phyloP scores from a whole-genome alignment of 805 yeast genomes.

The Kodamaea leandrae region DNA sequence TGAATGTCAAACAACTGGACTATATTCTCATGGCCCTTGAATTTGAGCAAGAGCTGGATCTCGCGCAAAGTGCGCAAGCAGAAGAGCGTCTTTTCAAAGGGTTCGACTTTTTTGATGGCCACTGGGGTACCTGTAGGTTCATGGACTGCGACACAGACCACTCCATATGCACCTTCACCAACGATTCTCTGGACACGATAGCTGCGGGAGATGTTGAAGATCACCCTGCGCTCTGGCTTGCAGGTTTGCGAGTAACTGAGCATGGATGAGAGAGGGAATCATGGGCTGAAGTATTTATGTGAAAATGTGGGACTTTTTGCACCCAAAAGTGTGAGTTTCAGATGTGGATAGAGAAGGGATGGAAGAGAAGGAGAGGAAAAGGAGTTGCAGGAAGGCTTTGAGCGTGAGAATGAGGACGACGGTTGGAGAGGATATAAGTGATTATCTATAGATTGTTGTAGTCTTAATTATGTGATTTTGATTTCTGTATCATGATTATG shows the following conservation, averaged over 20 bases:
- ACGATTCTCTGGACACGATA: constrained; percentile 58
- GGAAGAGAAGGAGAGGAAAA: background rate
- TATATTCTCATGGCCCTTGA: constrained; percentile 70
- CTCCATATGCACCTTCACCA: constrained; percentile 84
- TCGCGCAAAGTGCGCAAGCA: constrained; percentile 72
- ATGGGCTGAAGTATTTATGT: background rate
- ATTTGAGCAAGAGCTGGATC: constrained; percentile 59
- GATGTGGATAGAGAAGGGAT: background rate
- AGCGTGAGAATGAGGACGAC: no score
- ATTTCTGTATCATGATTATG: no score
- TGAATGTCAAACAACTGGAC: constrained; percentile 65
- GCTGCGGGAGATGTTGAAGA: constrained; percentile 62
- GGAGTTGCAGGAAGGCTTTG: background rate
- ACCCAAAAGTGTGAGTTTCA: constrained; percentile 5
- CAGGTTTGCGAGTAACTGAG: background rate
- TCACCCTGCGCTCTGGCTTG: constrained; percentile 13
- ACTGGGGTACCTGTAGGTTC: constrained; percentile 59
- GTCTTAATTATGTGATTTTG: no score
- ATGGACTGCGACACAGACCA: constrained; percentile 69
- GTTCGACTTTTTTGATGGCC: constrained; percentile 76
- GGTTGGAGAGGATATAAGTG: no score
- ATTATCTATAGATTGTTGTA: no score
- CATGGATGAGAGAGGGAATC: no score
- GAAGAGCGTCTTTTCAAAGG: constrained; percentile 62
- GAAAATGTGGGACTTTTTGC: constrained; percentile 3